Percentiles rank a stretch among this genome's conserved stretches.
phyloP scores from a whole-genome alignment of 2,329 filamentous ascomycete genomes.

The Dactylellina cionopaga region DNA sequence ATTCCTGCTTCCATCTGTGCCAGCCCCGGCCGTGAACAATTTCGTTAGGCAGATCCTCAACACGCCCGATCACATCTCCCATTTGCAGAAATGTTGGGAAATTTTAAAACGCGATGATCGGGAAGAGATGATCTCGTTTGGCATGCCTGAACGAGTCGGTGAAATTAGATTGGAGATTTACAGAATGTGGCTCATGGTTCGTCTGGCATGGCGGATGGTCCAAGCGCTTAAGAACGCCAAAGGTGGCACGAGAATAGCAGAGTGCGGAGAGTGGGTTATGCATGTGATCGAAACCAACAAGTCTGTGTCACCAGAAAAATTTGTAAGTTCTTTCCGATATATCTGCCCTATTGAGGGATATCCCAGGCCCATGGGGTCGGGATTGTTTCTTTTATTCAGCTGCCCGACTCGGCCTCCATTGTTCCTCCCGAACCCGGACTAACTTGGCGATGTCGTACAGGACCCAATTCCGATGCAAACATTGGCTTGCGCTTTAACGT shows the following conservation, averaged over 20 bases:
- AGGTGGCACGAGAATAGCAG: constrained; percentile 43
- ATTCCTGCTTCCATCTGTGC: constrained; percentile 34
- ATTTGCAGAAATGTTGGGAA: constrained; percentile 48
- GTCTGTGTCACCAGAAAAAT: constrained; percentile 49
- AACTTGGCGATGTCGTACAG: constrained; percentile 31
- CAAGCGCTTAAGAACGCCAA: constrained; percentile 51
- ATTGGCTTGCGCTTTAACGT: constrained; percentile 44
- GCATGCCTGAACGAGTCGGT: constrained; percentile 41
- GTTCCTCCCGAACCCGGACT: constrained; percentile 3
- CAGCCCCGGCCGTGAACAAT: constrained; percentile 40
- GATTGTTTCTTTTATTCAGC: constrained; percentile 7
- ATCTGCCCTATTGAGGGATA: constrained; percentile 10
- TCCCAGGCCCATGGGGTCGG: constrained; percentile 19
- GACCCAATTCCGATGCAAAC: constrained; percentile 49
- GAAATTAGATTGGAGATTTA: constrained; percentile 53
- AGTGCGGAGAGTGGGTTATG: constrained; percentile 41
- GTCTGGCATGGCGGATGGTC: constrained; percentile 48
- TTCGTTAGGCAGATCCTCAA: constrained; percentile 38
- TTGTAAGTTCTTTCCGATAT: constrained; percentile 32
- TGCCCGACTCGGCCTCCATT: not conserved
- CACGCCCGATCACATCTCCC: constrained; percentile 42
- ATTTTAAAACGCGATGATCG: constrained; percentile 40
- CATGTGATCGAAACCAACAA: constrained; percentile 52
- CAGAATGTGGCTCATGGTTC: constrained; percentile 49
- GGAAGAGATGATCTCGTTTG: constrained; percentile 47